Conservation (phyloP, 306 rosid genomes). For the Arachis hypogaea region DNA sequence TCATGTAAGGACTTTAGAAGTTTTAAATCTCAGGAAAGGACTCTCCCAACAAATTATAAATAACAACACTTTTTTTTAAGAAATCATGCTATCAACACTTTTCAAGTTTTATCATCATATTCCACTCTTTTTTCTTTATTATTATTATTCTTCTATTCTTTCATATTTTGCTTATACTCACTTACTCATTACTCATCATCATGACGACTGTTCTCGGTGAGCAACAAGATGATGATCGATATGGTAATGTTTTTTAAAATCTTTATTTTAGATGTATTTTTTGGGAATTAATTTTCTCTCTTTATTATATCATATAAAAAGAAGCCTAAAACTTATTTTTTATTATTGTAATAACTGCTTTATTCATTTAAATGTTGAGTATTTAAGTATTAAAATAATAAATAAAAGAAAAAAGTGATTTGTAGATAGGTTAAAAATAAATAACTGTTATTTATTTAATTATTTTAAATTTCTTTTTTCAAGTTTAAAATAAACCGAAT, state of each 20-base stretch:
- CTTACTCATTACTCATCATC: conserved; percentile 1
- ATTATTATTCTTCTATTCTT: background rate
- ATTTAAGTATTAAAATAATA: background rate
- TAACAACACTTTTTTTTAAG: conserved; percentile 29
- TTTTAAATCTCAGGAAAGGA: conserved; percentile 86
- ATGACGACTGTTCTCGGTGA: conserved; percentile 66
- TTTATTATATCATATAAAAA: background rate
- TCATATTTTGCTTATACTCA: background rate
- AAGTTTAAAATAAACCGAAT: background rate
- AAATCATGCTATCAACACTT: conserved; percentile 25
- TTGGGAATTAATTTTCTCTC: too few species aligned
- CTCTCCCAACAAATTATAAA: conserved; percentile 78
- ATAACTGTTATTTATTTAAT: background rate
- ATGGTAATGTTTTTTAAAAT: conserved; percentile 49
- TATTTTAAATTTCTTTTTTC: background rate
- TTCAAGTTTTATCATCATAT: background rate
- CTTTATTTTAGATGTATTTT: background rate
- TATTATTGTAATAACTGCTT: background rate
- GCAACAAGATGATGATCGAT: conserved; percentile 42
- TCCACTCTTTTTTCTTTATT: too few species aligned
- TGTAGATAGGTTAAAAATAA: background rate
- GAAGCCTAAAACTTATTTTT: background rate
- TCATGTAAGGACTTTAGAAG: conserved; percentile 69
- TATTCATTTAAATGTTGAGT: too few species aligned
- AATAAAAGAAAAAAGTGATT: too few species aligned